Base-by-base conservation (phyloP, 768 basidiomycete genomes). In the Mycena vulgaris region DNA sequence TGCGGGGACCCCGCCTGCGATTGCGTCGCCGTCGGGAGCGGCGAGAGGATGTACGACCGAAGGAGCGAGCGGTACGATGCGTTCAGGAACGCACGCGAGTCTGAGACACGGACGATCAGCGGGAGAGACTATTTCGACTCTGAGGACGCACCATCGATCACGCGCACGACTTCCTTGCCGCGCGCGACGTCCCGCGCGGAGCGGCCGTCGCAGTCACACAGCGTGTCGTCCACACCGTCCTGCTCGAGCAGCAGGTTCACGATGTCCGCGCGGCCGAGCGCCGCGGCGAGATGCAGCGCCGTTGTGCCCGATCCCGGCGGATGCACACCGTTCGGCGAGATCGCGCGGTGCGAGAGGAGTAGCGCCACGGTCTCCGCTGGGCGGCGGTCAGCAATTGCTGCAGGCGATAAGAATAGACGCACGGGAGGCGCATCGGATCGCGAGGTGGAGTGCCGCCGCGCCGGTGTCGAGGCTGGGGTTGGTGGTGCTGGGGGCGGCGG, bases 401-500 rank as follows among this genome's bases (percentile, higher is more conserved):
- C 21, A 40, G 31, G 6, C 23, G n/a, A 16, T 16, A 27, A 13
- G 21, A 30, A 33, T 10, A 19, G n/a, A 82, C 89, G 27, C 74
- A 93, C 93, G 86, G 13, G 91, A 90, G 66, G 89, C 93, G 78
- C 94, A 95, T 48, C 93, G 88, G n/a, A 95, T 89, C 14, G 93
- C 94, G 3, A 95, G 88, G 79, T 95, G 94, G 9, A 95, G 81
- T 0, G 93, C 92, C 3, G 93, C 91, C 7, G 93, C 92, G 16
- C 89, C 92, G 1, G 90, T 87, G 76, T 94, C 91, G 0, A 90
- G 67, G 19, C 87, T 85, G 19, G 51, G 6, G 51, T 28, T 19
- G 11, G 51, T n/a, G 28, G 9, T 31, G 19, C 2, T 23, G 21
- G 42, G 21, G 5, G 42, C 17, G 51, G 51, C 9, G 25, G 49